A percentile compares a stretch with the other conserved stretches of the same genome.
These are phyloP conservation scores for Colletotrichum orbiculare DNA, from an alignment of 2,329 filamentous ascomycete genomes.

Conservation along the genomic window DNA sequence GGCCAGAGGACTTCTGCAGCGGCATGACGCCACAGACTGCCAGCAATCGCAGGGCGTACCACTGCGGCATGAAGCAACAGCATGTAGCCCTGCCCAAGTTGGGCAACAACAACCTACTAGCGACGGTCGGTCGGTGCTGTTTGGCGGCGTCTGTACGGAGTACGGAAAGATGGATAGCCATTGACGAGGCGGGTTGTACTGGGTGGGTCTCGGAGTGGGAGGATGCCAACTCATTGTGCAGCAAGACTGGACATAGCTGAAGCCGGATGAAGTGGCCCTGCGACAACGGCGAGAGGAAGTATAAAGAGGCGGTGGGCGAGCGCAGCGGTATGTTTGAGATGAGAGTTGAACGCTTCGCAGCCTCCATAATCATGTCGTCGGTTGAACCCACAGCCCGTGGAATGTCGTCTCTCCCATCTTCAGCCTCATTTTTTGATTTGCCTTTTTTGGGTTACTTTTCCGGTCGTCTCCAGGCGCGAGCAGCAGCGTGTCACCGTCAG, in stretches of 20 bases:
- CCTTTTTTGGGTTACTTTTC: slow-evolving; percentile 15
- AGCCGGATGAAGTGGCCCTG: slow-evolving; percentile 29
- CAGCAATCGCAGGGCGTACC: slow-evolving; percentile 6
- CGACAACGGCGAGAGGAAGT: slow-evolving; percentile 7
- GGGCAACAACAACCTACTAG: slow-evolving; percentile 14
- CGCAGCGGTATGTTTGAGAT: slow-evolving; percentile 6
- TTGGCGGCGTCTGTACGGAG: slow-evolving; percentile 14
- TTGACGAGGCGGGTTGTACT: slow-evolving; percentile 37
- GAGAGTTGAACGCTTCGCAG: too few species aligned
- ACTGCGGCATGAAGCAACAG: not conserved
- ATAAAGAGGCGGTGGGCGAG: slow-evolving; percentile 36
- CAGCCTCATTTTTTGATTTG: slow-evolving; percentile 28
- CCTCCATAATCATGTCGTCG: not conserved
- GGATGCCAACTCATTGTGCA: slow-evolving; percentile 39
- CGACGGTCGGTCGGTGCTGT: slow-evolving; percentile 15
- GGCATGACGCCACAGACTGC: slow-evolving; percentile 15
- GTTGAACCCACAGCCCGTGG: not conserved
- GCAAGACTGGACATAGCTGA: slow-evolving; percentile 31
- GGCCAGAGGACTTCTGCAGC: slow-evolving; percentile 12
- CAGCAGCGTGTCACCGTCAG: slow-evolving; percentile 10
- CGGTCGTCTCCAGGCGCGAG: slow-evolving; percentile 19
- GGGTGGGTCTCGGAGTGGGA: slow-evolving; percentile 38
- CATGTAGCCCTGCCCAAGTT: slow-evolving; percentile 21
- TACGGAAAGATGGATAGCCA: slow-evolving; percentile 24
- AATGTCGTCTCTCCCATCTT: slow-evolving; percentile 3